Evolutionary conservation across 352 stramenopile genomes (phyloP), one percentile per base, ranked within the genome.

Genomic region (Phytophthora agathidicida): DNA sequence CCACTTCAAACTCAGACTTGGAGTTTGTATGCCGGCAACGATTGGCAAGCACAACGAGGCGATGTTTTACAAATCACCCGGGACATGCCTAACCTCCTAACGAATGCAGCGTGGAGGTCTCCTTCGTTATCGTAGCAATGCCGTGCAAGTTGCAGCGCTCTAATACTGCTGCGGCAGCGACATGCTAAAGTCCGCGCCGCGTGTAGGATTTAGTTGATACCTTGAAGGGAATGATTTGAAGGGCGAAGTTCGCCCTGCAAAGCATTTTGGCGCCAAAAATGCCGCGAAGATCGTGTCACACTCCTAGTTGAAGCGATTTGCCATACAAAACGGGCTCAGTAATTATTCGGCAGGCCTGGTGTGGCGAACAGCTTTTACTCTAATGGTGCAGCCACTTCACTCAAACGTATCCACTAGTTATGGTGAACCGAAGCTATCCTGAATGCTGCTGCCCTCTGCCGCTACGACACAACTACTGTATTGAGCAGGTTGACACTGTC

Each of bases 1-100:
- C 56, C 17, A 66, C 57, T 66, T 66, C 57, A 66, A 61, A 32
- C 57, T 66, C 13, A 26, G 20, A 60, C 57, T 61, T 49, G 32
- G 41, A 43, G 49, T 66, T 66, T 66, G 57, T 66, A 66, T 61
- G 28, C 32, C 17, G 10, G 3, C 27, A 47, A 64, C 41, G 48
- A 60, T 37, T 60, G 48, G 57, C 48, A 65, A 52, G 38, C 47
- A 65, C 56, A 65, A 65, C 14, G 26, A 14, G 24, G 39, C 56
- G 56, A 61, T 39, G 41, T 52, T 55, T 60, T 47, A 49, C 57
- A 61, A 52, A 66, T 66, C 57, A 65, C 44, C 19, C 20, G 19
- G 11, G 27, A 33, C 2, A 33, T 32, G 20, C 54, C 54, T 48
- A 44, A 32, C 33, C 35, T 17, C n/a, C n/a, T n/a, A n/a, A n/a